Conservation (phyloP, 2,329 filamentous ascomycete genomes). For the Nannizziopsis arthrosporioides region DNA sequence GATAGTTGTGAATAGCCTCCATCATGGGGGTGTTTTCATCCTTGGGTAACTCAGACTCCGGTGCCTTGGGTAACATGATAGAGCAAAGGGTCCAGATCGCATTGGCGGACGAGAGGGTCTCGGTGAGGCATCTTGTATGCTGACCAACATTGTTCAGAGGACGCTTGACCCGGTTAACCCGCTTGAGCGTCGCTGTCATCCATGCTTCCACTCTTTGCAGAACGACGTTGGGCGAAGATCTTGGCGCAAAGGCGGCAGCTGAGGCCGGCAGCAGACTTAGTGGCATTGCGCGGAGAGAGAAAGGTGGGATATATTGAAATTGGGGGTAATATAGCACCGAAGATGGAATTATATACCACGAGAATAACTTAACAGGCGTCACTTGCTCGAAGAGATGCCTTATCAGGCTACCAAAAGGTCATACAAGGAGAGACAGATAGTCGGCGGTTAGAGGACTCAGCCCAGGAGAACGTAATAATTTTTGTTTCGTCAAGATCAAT, state of each 20-base stretch:
- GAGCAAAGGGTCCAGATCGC: constrained; percentile 93
- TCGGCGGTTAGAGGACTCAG: background rate
- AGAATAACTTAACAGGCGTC: constrained; percentile 15
- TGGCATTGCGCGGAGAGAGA: constrained; percentile 53
- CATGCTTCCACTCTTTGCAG: constrained; percentile 89
- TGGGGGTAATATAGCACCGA: constrained; percentile 39
- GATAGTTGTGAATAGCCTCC: constrained; percentile 84
- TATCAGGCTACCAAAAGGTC: background rate
- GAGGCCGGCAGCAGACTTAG: constrained; percentile 88
- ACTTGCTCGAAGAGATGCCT: background rate
- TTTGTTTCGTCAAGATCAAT: constrained; percentile 1
- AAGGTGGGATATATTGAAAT: constrained; percentile 20
- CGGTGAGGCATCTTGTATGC: constrained; percentile 88
- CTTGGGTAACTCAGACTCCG: constrained; percentile 70
- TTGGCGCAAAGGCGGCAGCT: constrained; percentile 87
- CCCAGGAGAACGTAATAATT: constrained; percentile 2
- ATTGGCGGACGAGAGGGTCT: constrained; percentile 76
- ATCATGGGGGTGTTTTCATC: constrained; percentile 64
- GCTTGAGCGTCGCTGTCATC: constrained; percentile 92
- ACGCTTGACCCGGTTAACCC: constrained; percentile 92
- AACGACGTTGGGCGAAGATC: constrained; percentile 89
- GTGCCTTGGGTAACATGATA: constrained; percentile 81
- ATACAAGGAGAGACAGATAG: background rate
- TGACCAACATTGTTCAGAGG: constrained; percentile 94
- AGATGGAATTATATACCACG: constrained; percentile 32